Percentiles rank a stretch among this genome's conserved stretches.
phyloP scores from a whole-genome alignment of 495 filamentous ascomycete genomes.

The Daldinia caldariorum region DNA sequence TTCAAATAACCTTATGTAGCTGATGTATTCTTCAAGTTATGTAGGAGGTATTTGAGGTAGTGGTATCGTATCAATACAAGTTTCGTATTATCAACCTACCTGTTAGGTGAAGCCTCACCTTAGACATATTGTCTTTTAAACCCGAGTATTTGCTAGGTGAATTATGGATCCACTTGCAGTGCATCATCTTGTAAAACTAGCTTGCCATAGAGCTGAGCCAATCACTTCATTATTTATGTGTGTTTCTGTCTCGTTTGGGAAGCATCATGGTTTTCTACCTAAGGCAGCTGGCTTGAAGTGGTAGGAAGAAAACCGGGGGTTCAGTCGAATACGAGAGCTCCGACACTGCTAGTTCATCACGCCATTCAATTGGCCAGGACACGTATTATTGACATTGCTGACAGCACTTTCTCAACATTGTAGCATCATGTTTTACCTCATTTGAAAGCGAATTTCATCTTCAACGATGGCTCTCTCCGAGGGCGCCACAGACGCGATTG shows the following conservation, averaged over 20 bases:
- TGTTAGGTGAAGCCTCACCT: not conserved
- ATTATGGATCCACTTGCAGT: not conserved
- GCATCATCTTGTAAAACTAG: not conserved
- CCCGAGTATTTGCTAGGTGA: not conserved
- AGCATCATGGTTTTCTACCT: not conserved
- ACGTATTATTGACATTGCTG: constrained; percentile 11
- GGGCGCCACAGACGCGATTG: constrained; percentile 5
- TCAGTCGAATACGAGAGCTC: constrained; percentile 20
- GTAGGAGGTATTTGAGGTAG: no score
- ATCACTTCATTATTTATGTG: constrained; percentile 12
- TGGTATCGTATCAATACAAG: no score
- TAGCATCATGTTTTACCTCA: not conserved
- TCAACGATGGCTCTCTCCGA: constrained; percentile 14
- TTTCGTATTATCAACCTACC: no score
- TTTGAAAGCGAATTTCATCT: not conserved
- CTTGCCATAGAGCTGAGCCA: constrained; percentile 3
- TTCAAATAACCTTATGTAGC: no score
- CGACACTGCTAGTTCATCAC: not conserved
- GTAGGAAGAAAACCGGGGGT: not conserved
- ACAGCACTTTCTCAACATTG: not conserved
- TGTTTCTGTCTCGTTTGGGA: constrained; percentile 15
- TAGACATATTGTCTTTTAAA: not conserved
- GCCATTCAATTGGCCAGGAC: constrained; percentile 17
- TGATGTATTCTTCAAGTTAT: no score
- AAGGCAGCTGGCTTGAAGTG: not conserved